Base-by-base conservation (phyloP, 495 filamentous ascomycete species). In the Halenospora varia region DNA sequence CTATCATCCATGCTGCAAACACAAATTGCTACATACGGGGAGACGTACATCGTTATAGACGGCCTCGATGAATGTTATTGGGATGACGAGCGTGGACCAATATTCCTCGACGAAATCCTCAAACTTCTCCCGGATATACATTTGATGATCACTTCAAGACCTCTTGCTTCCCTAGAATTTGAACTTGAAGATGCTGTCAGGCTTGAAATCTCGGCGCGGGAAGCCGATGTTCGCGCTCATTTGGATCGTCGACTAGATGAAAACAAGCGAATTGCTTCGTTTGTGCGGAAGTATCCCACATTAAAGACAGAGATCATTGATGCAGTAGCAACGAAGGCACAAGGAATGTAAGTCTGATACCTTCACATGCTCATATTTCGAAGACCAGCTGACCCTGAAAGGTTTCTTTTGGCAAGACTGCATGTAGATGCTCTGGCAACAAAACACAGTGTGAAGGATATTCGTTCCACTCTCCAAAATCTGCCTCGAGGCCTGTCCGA, bases 371-470 rank as follows among this genome's bases (percentile, higher is more conserved):
- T n/a, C 52, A 71, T 26, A 22, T 44, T 15, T 6, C 35, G 2
- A 49, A 35, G 4, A 35, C 29, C 13, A 35, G 13, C 4, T 13
- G 13, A 35, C 29, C 29, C 4, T 35, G 13, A 35, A 53, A 73
- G 74, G 73, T 76, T 77, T 53, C 62, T 78, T 6, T 63, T 76
- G 25, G 71, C 73, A 44, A 68, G 60, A 55, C 66, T 74, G 42
- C 69, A 74, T 53, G 48, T 75, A 2, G 70, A 72, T 51, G 66
- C 69, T 25, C 57, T 77, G n/a, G 62, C 45, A 17, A 64, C 19
- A 53, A 70, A 55, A 62, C 62, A 35, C 52, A 59, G 47, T 25
- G 62, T 51, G 52, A 70, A 53, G 56, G 60, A 35, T 15, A 39
- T 62, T 22, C 54, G 55, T 25, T 25, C 2, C 13, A 25, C 55